phyloP scores from a whole-genome alignment of 331 rosid species.

The Saraca asoca region DNA sequence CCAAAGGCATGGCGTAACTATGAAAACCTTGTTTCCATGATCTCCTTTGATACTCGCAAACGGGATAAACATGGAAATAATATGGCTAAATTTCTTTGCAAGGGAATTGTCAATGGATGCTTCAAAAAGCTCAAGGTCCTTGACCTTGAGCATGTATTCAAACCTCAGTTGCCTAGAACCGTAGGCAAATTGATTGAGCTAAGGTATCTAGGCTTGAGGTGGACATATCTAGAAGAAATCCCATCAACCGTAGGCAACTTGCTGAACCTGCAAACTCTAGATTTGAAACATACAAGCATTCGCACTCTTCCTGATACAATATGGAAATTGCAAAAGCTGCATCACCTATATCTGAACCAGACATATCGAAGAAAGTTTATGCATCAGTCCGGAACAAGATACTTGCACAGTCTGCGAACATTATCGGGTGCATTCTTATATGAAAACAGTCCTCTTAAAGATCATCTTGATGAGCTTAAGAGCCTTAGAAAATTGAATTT shows the following conservation, averaged over 20 bases:
- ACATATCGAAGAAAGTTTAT: background rate
- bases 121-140: background rate
- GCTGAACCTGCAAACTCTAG: background rate
- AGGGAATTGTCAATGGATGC: background rate
- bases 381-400: background rate
- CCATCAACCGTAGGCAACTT: background rate
- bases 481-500: background rate
- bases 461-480: background rate
- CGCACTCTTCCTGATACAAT: background rate
- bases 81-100: background rate
- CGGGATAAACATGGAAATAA: background rate
- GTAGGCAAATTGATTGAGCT: background rate
- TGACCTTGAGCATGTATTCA: background rate
- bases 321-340: background rate
- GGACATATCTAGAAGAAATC: background rate
- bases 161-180: background rate
- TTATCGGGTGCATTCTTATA: background rate
- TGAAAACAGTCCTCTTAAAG: background rate
- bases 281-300: background rate
- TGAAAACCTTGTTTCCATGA: too few species aligned
- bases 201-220: background rate
- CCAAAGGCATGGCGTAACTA: too few species aligned
- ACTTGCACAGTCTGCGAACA: conserved; percentile 11
- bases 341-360: background rate
- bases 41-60: background rate